Evolutionary conservation across 768 basidiomycete genomes (phyloP).

Genomic region (Agaricus sinodeliciosus): DNA sequence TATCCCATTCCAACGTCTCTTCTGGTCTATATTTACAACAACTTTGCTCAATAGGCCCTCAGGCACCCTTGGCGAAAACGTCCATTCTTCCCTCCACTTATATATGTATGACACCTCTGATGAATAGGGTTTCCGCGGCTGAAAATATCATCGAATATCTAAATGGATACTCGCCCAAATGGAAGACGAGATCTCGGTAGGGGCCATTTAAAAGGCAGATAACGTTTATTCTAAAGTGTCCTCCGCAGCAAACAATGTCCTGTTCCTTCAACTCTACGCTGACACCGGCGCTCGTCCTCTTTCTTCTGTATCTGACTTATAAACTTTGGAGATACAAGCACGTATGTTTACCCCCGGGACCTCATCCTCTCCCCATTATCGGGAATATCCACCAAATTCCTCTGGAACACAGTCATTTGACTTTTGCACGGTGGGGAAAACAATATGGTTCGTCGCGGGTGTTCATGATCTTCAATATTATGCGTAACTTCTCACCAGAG

Average conservation of each 20-base stretch:
- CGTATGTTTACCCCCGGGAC: slow-evolving; percentile 3
- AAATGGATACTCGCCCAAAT: background rate
- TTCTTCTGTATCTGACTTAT: background rate
- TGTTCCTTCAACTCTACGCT: background rate
- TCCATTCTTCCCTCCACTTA: background rate
- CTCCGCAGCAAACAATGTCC: background rate
- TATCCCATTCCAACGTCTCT: background rate
- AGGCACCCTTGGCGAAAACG: background rate
- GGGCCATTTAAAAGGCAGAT: background rate
- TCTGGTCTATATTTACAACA: background rate
- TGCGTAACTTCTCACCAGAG: background rate
- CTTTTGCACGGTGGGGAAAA: slow-evolving; percentile 3
- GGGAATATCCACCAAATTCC: slow-evolving; percentile 5
- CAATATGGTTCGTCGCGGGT: background rate
- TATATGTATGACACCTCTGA: background rate
- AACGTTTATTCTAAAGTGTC: background rate
- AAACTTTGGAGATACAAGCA: slow-evolving; percentile 1
- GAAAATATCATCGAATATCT: background rate
- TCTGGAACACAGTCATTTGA: background rate
- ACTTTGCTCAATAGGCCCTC: background rate
- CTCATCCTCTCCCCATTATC: slow-evolving; percentile 2
- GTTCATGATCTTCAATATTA: background rate
- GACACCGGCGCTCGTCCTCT: background rate
- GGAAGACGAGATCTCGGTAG: background rate
- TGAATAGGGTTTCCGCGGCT: background rate